phyloP scores from a whole-genome alignment of 2,329 filamentous ascomycete genomes.

The Aspergillus novoparasiticus region DNA sequence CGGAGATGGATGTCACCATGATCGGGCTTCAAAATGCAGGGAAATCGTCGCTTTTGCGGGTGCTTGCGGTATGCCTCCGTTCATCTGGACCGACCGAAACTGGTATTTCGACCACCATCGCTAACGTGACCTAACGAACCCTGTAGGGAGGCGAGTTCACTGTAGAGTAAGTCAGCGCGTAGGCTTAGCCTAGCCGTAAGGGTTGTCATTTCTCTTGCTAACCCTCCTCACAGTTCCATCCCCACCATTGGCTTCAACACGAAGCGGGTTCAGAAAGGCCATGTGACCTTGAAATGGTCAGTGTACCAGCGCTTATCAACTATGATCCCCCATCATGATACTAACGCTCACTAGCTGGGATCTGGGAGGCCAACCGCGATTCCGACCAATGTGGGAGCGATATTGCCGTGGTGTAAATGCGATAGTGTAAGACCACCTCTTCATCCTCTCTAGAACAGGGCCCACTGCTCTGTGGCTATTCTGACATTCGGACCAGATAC shows the following conservation, averaged over 20 bases:
- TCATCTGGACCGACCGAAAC: neutral
- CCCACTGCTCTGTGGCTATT: neutral
- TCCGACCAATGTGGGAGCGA: constrained; percentile 98
- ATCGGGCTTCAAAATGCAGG: constrained; percentile 97
- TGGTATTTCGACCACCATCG: constrained; percentile 18
- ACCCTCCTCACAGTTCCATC: constrained; percentile 71
- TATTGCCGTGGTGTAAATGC: constrained; percentile 97
- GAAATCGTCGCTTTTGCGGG: constrained; percentile 91
- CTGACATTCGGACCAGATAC: constrained; percentile 58
- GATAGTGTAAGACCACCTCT: constrained; percentile 67
- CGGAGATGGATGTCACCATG: constrained; percentile 99
- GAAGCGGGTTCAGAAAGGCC: constrained; percentile 95
- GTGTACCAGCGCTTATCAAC: constrained; percentile 26
- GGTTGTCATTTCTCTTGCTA: constrained; percentile 16
- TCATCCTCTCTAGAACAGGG: neutral
- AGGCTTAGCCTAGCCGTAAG: constrained; percentile 9
- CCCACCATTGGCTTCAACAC: constrained; percentile 99
- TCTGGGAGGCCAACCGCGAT: constrained; percentile 92
- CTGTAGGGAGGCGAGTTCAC: constrained; percentile 94
- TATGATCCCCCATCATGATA: constrained; percentile 11
- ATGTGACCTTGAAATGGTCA: constrained; percentile 95
- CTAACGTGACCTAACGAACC: constrained; percentile 18
- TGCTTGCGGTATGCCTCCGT: constrained; percentile 79
- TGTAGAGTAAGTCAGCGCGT: constrained; percentile 75
- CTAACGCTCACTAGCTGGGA: constrained; percentile 69